Percentiles rank a stretch among this genome's conserved stretches.
These are phyloP conservation scores for Postia placenta DNA, from an alignment of 768 basidiomycete species.

Conservation along the genomic window DNA sequence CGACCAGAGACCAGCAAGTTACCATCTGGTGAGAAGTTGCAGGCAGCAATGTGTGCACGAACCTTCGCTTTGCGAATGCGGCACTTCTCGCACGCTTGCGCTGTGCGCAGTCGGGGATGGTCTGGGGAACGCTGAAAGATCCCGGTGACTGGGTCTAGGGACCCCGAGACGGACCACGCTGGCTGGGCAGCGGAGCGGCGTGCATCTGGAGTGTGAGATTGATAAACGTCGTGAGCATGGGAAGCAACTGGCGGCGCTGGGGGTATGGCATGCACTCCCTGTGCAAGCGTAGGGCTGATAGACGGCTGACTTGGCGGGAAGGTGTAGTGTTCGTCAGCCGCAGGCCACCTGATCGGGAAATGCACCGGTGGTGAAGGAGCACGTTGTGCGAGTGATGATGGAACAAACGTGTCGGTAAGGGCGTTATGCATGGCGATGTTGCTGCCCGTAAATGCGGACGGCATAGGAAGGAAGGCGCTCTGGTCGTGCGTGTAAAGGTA, in stretches of 20 bases:
- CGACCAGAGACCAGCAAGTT: not conserved
- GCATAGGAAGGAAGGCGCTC: conserved; percentile 1
- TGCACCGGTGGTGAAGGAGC: conserved; percentile 7
- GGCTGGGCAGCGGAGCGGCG: conserved; percentile 12
- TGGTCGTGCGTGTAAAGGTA: not conserved
- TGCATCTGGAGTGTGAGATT: not conserved
- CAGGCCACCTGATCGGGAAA: conserved; percentile 4
- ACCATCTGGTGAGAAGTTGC: not conserved
- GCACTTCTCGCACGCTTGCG: conserved; percentile 74
- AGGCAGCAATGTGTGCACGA: conserved; percentile 11
- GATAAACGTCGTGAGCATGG: not conserved
- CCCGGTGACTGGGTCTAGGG: conserved; percentile 58
- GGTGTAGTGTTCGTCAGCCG: not conserved
- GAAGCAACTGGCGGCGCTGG: not conserved
- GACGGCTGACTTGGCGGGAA: not conserved
- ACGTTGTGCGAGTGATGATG: conserved; percentile 3
- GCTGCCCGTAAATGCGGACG: conserved; percentile 3
- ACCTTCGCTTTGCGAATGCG: conserved; percentile 72
- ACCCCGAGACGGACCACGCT: conserved; percentile 41
- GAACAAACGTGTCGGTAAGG: not conserved
- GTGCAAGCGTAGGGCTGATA: not conserved
- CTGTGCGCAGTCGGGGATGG: conserved; percentile 60
- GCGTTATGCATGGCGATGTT: not conserved
- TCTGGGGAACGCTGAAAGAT: conserved; percentile 61
- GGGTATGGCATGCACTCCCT: not conserved